These are phyloP conservation scores for Monilinia fructigena DNA, from an alignment of 2,329 filamentous ascomycete genomes.

Conservation along the genomic window DNA sequence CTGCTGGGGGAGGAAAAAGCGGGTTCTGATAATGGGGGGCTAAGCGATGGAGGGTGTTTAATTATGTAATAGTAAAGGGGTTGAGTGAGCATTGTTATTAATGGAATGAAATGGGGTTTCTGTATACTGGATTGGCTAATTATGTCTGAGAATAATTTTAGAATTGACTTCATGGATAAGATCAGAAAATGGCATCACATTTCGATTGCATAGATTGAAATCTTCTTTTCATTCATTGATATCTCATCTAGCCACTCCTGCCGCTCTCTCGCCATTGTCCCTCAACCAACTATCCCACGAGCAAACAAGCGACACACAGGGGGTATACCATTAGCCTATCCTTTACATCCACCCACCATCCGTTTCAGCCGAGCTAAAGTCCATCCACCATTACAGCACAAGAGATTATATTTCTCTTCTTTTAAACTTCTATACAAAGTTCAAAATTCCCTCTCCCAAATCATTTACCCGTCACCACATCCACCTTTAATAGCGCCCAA, in stretches of 20 bases:
- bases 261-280: not conserved
- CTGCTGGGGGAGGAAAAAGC: slow-evolving; percentile 18
- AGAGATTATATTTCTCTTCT: not conserved
- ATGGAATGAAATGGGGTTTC: not conserved
- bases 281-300: not conserved
- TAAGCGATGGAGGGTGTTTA: slow-evolving; percentile 20
- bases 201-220: not conserved
- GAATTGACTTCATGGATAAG: not conserved
- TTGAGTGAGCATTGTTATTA: not conserved
- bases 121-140: not conserved
- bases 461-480: not conserved
- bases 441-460: no score
- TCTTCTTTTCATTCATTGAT: not conserved
- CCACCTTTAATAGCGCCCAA: not conserved
- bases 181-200: not conserved
- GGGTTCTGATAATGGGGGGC: not conserved
- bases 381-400: not conserved
- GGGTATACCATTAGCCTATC: slow-evolving; percentile 11
- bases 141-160: not conserved
- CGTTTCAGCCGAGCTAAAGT: not conserved
- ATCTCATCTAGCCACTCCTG: slow-evolving; percentile 8
- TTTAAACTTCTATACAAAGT: not conserved
- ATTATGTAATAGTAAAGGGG: slow-evolving; percentile 8
- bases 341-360: slow-evolving; percentile 7
- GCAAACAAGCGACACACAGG: slow-evolving; percentile 9